A percentile compares a stretch with the other conserved stretches of the same genome.
Evolutionary conservation across 1,284 basidiomycete genomes (phyloP).

Genomic region (Pseudozyma hubeiensis): DNA sequence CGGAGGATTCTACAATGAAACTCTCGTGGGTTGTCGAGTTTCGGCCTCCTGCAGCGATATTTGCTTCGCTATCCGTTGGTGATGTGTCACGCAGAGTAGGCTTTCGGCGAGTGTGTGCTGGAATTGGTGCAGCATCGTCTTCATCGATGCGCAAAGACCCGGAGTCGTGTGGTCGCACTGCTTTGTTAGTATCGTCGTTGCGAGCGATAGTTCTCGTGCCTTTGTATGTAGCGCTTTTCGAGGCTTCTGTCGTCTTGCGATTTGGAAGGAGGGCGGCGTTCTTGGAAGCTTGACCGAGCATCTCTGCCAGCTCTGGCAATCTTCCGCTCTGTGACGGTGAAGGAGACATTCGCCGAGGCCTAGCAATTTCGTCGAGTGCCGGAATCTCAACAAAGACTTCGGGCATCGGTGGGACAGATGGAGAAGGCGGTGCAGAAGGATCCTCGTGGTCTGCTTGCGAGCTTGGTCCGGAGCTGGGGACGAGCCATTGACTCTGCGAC

Average conservation of each 20-base stretch:
- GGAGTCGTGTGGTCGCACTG: background rate
- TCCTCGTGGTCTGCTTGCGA: conserved; percentile 39
- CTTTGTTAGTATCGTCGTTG: background rate
- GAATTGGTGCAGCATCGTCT: conserved; percentile 5
- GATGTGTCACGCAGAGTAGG: conserved; percentile 20
- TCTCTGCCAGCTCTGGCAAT: conserved; percentile 35
- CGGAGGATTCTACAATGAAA: conserved; percentile 31
- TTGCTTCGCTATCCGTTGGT: conserved; percentile 16
- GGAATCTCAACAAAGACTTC: conserved; percentile 38
- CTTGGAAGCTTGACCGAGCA: conserved; percentile 13
- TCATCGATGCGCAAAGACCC: conserved; percentile 13
- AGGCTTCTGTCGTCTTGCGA: background rate
- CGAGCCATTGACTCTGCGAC: conserved; percentile 45
- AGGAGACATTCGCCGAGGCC: conserved; percentile 10
- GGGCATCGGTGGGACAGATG: conserved; percentile 2
- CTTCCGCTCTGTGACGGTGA: conserved; percentile 28
- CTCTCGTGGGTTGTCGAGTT: background rate
- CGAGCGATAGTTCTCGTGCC: conserved; percentile 13
- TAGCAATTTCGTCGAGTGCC: background rate
- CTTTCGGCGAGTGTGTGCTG: conserved; percentile 16
- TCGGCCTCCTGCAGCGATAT: too few relatives aligned
- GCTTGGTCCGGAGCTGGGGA: conserved; percentile 40
- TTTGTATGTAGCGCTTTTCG: conserved; percentile 26
- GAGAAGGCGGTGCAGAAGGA: conserved; percentile 18
- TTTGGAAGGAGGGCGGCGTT: background rate